Percentiles rank a stretch among this genome's conserved stretches.
Evolutionary conservation across 2,329 filamentous ascomycete genomes (phyloP).

Genomic region (Penicillium sp.): DNA sequence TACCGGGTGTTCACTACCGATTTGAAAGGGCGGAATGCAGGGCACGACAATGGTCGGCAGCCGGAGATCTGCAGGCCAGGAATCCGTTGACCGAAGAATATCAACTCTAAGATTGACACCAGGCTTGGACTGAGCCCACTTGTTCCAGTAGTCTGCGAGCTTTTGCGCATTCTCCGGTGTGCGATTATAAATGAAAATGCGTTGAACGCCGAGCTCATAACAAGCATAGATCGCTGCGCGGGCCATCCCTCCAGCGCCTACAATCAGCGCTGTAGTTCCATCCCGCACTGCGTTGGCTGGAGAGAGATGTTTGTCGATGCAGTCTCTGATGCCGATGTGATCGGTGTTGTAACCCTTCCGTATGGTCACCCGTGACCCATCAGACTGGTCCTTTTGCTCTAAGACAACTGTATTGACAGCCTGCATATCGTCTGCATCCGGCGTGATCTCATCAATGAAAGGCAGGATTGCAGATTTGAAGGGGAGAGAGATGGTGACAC

Average conservation of each 20-base stretch:
- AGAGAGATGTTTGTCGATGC: conserved; percentile 26
- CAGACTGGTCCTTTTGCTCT: conserved; percentile 3
- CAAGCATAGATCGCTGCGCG: conserved; percentile 30
- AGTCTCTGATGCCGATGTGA: conserved; percentile 28
- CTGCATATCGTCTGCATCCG: conserved; percentile 25
- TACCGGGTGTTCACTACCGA: conserved; percentile 7
- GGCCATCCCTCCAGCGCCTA: conserved; percentile 30
- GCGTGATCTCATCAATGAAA: conserved; percentile 19
- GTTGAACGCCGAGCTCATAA: conserved; percentile 21
- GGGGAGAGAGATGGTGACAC: conserved; percentile 23
- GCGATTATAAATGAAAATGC: conserved; percentile 31
- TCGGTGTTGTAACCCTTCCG: conserved; percentile 31
- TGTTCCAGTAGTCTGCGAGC: conserved; percentile 20
- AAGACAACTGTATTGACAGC: conserved; percentile 31
- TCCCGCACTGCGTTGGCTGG: conserved; percentile 24
- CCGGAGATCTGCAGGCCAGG: conserved; percentile 19
- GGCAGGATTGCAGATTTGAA: conserved; percentile 27
- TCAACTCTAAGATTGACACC: conserved; percentile 2
- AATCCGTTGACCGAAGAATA: conserved; percentile 11
- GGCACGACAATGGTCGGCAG: conserved; percentile 23
- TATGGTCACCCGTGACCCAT: conserved; percentile 1
- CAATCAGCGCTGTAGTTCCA: conserved; percentile 22
- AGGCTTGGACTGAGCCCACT: conserved; percentile 11
- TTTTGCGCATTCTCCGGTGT: conserved; percentile 18
- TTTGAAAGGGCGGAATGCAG: conserved; percentile 19